phyloP scores from a whole-genome alignment of 2,329 filamentous ascomycete species.

The Juglanconis sp. region DNA sequence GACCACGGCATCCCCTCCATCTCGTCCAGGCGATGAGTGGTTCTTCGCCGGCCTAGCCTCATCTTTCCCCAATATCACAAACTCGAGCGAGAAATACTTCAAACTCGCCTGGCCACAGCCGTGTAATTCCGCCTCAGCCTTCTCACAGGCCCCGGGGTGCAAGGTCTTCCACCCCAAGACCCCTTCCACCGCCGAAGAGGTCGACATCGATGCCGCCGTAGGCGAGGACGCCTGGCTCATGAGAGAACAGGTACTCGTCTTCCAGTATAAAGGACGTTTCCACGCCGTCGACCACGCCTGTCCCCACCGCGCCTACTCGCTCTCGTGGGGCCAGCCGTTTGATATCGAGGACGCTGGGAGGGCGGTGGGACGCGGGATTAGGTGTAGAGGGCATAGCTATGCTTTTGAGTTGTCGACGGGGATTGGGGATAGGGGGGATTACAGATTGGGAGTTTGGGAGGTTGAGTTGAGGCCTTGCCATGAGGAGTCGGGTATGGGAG shows the following conservation, averaged over 20 bases:
- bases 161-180: conserved; percentile 14
- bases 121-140: neutral
- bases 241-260: conserved; percentile 15
- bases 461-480: conserved; percentile 5
- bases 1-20: neutral
- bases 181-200: neutral
- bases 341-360: conserved; percentile 14
- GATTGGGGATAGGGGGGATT: conserved; percentile 9
- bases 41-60: conserved; percentile 13
- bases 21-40: conserved; percentile 3
- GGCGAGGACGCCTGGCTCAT: conserved; percentile 16
- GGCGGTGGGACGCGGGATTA: conserved; percentile 1
- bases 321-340: conserved; percentile 14
- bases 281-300: conserved; percentile 17
- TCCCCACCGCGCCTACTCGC: conserved; percentile 11
- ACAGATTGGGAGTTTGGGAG: conserved; percentile 14
- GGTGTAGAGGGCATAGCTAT: conserved; percentile 13
- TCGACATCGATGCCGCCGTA: conserved; percentile 7
- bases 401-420: conserved; percentile 16
- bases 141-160: conserved; percentile 1
- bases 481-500: no score
- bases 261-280: conserved; percentile 16
- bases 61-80: conserved; percentile 14
- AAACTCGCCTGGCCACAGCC: conserved; percentile 16
- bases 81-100: conserved; percentile 16